Base-by-base conservation (phyloP, 805 yeast genomes). In the Metschnikowia continentalis region DNA sequence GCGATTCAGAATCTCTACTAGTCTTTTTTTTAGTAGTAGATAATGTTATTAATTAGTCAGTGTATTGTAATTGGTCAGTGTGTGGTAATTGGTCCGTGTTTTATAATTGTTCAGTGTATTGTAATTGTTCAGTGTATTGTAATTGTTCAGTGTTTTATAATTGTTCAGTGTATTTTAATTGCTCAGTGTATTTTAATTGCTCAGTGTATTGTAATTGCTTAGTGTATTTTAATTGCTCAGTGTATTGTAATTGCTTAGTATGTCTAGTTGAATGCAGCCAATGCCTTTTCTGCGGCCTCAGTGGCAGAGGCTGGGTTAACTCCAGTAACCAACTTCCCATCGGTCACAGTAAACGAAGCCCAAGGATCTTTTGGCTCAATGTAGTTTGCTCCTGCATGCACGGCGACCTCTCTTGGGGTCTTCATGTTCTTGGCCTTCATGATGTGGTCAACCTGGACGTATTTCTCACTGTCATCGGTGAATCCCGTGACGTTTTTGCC, bases 401-500 rank as follows among this genome's bases (percentile, higher is more conserved):
- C 64, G 23, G 74, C 70, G 36, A 75, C 60, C 6, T 66, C 70
- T 52, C 71, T 69, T 26, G 78, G 72, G 22, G 78, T 67, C 48
- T 57, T 55, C 46, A 71, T 57, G 38, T 66, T 60, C 60, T 57
- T 38, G 32, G 61, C 51, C 40, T 52, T 50, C 59, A 70, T 54
- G 17, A 57, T 53, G 5, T 52, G 46, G 32, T 56, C 63, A 10
- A 67, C 55, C 6, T 59, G 57, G 50, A 66, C 26, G 8, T 43
- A 6, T 13, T 56, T 65, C 65, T 82, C 87, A 51, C 84, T 88
- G 22, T 61, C 68, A 50, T 77, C 78, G n/a, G 84, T 75, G 67
- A 83, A 84, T 5, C 87, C 88, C 20, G 89, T 83, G 45, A 80
- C 71, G 26, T 70, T 71, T 63, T 76, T 80, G 49, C 84, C 87